A percentile compares a stretch with the other conserved stretches of the same genome.
Conservation (phyloP, 2,329 filamentous ascomycete genomes). For the Trichoderma simmonsii region DNA sequence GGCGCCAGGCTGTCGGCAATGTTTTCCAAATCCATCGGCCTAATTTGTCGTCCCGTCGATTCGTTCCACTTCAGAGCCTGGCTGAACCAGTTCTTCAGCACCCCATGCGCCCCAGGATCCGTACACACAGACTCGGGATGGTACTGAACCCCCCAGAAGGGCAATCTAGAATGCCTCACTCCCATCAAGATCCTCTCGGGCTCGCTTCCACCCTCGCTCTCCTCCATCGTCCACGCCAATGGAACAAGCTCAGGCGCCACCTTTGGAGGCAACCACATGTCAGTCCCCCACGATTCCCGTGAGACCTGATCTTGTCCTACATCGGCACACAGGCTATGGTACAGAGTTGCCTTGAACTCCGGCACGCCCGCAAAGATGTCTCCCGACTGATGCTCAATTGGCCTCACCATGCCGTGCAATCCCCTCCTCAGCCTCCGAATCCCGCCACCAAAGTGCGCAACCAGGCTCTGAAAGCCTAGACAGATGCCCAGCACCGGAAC, state of each 20-base stretch:
- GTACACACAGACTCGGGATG: slow-evolving; percentile 90
- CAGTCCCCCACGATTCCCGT: slow-evolving; percentile 34
- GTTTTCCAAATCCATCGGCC: background rate
- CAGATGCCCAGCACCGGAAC: slow-evolving; percentile 86
- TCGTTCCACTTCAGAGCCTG: slow-evolving; percentile 61
- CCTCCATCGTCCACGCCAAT: slow-evolving; percentile 60
- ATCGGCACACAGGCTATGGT: slow-evolving; percentile 63
- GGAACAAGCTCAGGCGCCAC: slow-evolving; percentile 47
- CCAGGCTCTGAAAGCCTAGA: slow-evolving; percentile 82
- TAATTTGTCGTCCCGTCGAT: slow-evolving; percentile 21
- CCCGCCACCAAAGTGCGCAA: slow-evolving; percentile 62
- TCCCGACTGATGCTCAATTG: slow-evolving; percentile 55
- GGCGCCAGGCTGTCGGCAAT: slow-evolving; percentile 26
- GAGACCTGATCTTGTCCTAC: slow-evolving; percentile 46
- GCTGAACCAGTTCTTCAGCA: slow-evolving; percentile 75
- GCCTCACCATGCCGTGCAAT: slow-evolving; percentile 76
- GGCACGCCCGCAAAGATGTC: slow-evolving; percentile 66
- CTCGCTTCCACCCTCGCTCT: slow-evolving; percentile 31
- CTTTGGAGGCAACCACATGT: slow-evolving; percentile 39
- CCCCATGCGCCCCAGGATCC: slow-evolving; percentile 58
- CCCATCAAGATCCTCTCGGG: slow-evolving; percentile 69
- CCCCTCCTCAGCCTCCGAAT: slow-evolving; percentile 68
- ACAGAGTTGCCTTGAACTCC: slow-evolving; percentile 68
- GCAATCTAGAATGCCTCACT: slow-evolving; percentile 62
- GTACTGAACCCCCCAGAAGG: slow-evolving; percentile 86